Evolutionary conservation across 1,284 basidiomycete genomes (phyloP).

Genomic region (Thelephora terrestris): DNA sequence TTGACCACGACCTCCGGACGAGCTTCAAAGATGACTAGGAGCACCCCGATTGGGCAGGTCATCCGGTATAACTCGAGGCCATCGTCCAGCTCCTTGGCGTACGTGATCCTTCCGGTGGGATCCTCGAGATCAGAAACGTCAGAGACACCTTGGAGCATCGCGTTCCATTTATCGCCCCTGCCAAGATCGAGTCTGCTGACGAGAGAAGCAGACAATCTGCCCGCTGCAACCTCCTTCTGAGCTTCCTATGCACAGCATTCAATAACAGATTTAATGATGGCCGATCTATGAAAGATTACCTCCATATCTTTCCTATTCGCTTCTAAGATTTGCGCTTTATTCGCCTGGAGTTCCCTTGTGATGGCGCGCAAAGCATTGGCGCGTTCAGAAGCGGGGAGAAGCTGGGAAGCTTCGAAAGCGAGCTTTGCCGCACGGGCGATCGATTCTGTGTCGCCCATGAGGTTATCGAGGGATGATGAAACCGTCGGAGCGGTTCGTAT

Average conservation of each 20-base stretch:
- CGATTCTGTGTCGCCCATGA: constrained; percentile 11
- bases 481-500: too few relatives aligned
- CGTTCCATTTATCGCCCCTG: constrained; percentile 85
- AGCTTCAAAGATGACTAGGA: constrained; percentile 96
- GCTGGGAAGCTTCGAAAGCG: constrained; percentile 81
- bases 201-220: constrained; percentile 75
- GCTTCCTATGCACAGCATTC: constrained; percentile 46
- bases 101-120: constrained; percentile 82
- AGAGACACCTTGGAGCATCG: constrained; percentile 83
- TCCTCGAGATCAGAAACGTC: constrained; percentile 84
- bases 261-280: constrained; percentile 1
- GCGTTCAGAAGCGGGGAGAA: constrained; percentile 59
- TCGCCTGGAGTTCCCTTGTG: constrained; percentile 49
- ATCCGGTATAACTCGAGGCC: constrained; percentile 85
- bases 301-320: constrained; percentile 78
- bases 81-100: constrained; percentile 83
- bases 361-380: constrained; percentile 67
- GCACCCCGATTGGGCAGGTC: constrained; percentile 93
- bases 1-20: constrained; percentile 98
- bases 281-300: constrained; percentile 29
- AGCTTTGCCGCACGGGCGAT: constrained; percentile 72
- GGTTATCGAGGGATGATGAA: background rate
- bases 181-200: constrained; percentile 82
- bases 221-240: constrained; percentile 64
- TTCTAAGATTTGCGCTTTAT: constrained; percentile 58